These are phyloP conservation scores for Boletus rufocinnamomeus DNA, from an alignment of 768 basidiomycete species.

Conservation along the genomic window DNA sequence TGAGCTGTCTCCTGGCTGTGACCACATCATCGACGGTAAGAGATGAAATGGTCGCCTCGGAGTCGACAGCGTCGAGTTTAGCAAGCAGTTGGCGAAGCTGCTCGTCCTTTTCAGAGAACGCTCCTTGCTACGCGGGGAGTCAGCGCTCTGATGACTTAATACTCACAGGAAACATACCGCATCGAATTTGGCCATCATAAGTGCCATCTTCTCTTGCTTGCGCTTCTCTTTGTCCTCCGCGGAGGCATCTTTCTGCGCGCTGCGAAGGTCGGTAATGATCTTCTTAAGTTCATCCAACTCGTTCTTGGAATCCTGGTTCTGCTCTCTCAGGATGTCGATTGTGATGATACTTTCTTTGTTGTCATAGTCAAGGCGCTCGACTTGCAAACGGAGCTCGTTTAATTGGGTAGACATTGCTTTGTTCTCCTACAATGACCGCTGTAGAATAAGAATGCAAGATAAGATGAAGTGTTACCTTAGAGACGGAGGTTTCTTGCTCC, in stretches of 20 bases:
- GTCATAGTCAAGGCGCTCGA: constrained; percentile 92
- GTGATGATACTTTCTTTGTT: constrained; percentile 93
- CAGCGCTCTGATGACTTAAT: background rate
- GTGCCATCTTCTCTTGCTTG: constrained; percentile 98
- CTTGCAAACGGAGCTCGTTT: constrained; percentile 87
- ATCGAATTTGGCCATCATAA: constrained; percentile 99
- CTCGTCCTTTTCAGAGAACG: constrained; percentile 94
- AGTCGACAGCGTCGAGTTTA: constrained; percentile 83
- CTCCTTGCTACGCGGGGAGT: constrained; percentile 64
- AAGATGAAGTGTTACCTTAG: constrained; percentile 52
- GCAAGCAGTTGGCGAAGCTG: constrained; percentile 81
- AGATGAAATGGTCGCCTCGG: constrained; percentile 50
- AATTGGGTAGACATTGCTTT: constrained; percentile 91
- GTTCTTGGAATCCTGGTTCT: constrained; percentile 80
- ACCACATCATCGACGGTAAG: constrained; percentile 78
- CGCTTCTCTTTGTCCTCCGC: constrained; percentile 98
- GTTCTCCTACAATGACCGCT: constrained; percentile 68
- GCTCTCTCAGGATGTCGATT: constrained; percentile 93
- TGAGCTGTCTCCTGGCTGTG: constrained; percentile 81
- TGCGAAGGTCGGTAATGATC: constrained; percentile 75
- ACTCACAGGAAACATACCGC: constrained; percentile 54
- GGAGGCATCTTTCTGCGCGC: constrained; percentile 78
- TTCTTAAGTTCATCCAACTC: constrained; percentile 91
- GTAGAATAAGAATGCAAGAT: constrained; percentile 8
- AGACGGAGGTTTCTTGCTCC: constrained; percentile 82